phyloP scores from a whole-genome alignment of 1,284 basidiomycete species.

The Xerocomus nothofagi region DNA sequence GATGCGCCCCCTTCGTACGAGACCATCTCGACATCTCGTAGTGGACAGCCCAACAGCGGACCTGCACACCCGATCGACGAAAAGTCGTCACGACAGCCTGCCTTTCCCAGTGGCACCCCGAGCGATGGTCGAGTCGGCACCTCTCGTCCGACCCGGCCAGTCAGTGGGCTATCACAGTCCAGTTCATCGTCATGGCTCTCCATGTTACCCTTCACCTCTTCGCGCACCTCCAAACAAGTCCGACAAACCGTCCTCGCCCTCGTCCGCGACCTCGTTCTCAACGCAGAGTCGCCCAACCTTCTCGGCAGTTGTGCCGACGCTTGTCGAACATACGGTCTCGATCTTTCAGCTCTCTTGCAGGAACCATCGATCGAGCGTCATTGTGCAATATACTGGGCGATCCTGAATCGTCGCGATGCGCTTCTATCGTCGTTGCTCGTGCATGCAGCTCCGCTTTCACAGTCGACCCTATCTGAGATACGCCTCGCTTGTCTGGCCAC shows the following conservation, averaged over 20 bases:
- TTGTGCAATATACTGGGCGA: constrained; percentile 68
- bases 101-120: not conserved
- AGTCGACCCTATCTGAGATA: constrained; percentile 53
- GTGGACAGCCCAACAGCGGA: not conserved
- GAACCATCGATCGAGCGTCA: constrained; percentile 63
- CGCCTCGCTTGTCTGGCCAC: constrained; percentile 62
- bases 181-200: constrained; percentile 26
- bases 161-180: not conserved
- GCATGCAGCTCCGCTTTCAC: constrained; percentile 52
- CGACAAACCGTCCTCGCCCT: constrained; percentile 46
- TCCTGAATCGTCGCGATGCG: constrained; percentile 48
- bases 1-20: constrained; percentile 30
- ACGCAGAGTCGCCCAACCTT: constrained; percentile 32
- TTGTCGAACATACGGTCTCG: constrained; percentile 41
- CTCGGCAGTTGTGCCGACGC: constrained; percentile 48
- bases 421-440: constrained; percentile 48
- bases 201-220: constrained; percentile 27
- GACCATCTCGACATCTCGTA: constrained; percentile 1
- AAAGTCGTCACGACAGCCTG: not conserved
- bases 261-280: constrained; percentile 47
- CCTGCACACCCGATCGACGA: not conserved
- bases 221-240: constrained; percentile 45
- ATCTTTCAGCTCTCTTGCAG: constrained; percentile 52
- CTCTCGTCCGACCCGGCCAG: constrained; percentile 2
- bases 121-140: not conserved